phyloP scores from a whole-genome alignment of 2,329 filamentous ascomycete genomes.

The Colletotrichum higginsianum region DNA sequence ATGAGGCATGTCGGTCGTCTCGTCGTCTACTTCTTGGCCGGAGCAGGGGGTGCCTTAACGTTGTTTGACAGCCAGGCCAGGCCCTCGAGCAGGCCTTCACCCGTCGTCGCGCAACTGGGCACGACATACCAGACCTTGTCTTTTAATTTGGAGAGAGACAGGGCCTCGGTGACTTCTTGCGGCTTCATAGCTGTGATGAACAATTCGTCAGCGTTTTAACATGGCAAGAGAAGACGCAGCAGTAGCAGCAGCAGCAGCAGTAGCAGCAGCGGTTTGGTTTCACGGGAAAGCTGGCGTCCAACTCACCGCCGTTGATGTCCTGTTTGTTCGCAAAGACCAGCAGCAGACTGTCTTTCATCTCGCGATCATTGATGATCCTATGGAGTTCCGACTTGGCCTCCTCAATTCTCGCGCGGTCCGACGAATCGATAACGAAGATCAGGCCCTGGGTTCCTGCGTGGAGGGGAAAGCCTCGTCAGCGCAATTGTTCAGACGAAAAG shows the following conservation, averaged over 20 bases:
- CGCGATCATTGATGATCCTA: slow-evolving; percentile 96
- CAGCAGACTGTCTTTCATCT: slow-evolving; percentile 96
- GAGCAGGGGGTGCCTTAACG: slow-evolving; percentile 76
- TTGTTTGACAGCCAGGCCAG: slow-evolving; percentile 89
- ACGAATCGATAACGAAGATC: slow-evolving; percentile 98
- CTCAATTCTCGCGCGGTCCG: slow-evolving; percentile 90
- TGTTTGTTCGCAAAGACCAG: slow-evolving; percentile 99
- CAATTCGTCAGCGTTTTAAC: slow-evolving; percentile 14
- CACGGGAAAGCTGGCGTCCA: neutral
- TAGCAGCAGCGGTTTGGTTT: neutral
- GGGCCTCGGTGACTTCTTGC: slow-evolving; percentile 82
- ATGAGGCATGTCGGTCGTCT: slow-evolving; percentile 21
- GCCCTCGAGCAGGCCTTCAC: slow-evolving; percentile 85
- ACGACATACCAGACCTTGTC: slow-evolving; percentile 90
- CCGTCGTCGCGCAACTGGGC: slow-evolving; percentile 85
- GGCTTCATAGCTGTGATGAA: slow-evolving; percentile 78
- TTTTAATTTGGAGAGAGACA: slow-evolving; percentile 83
- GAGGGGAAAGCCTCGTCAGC: slow-evolving; percentile 10
- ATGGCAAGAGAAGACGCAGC: neutral
- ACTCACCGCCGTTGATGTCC: slow-evolving; percentile 84
- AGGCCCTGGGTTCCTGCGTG: slow-evolving; percentile 89
- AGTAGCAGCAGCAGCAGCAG: neutral
- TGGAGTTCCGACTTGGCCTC: slow-evolving; percentile 95
- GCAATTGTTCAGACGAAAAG: neutral
- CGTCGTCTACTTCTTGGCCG: slow-evolving; percentile 66